A percentile compares a stretch with the other conserved stretches of the same genome.
phyloP scores from a whole-genome alignment of 768 basidiomycete species.

The Steccherinum ochraceum region DNA sequence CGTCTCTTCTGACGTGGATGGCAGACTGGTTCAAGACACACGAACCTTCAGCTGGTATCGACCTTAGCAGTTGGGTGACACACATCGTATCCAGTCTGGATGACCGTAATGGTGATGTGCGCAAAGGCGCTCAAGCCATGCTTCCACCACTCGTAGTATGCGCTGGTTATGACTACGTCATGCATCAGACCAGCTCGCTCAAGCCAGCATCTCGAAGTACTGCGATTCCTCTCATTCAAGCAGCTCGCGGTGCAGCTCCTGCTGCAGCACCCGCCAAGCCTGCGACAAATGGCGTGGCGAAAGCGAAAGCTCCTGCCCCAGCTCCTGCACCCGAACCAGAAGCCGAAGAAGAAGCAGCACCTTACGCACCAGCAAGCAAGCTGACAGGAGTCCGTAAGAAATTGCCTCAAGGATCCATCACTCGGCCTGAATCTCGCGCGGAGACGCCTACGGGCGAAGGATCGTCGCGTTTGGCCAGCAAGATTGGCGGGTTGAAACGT shows the following conservation, averaged over 20 bases:
- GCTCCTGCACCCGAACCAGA: slow-evolving; percentile 27
- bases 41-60: slow-evolving; percentile 45
- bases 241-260: slow-evolving; percentile 53
- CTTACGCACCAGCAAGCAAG: slow-evolving; percentile 36
- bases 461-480: slow-evolving; percentile 28
- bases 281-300: slow-evolving; percentile 18
- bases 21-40: slow-evolving; percentile 72
- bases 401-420: slow-evolving; percentile 51
- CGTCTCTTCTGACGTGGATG: slow-evolving; percentile 74
- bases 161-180: slow-evolving; percentile 78
- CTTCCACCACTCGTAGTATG: slow-evolving; percentile 68
- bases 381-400: slow-evolving; percentile 64
- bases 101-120: slow-evolving; percentile 85
- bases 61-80: slow-evolving; percentile 63
- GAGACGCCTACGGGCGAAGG: slow-evolving; percentile 30
- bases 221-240: slow-evolving; percentile 84
- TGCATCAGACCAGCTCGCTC: slow-evolving; percentile 79
- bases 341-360: slow-evolving; percentile 39
- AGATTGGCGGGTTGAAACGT: slow-evolving; percentile 36
- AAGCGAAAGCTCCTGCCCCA: slow-evolving; percentile 10
- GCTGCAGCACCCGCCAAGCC: slow-evolving; percentile 21
- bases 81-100: slow-evolving; percentile 75
- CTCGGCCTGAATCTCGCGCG: slow-evolving; percentile 39
- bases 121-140: slow-evolving; percentile 83
- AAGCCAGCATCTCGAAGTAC: slow-evolving; percentile 88